Conservation (phyloP, 176 grass and related monocot species). For the Cenchrus purpureus region DNA sequence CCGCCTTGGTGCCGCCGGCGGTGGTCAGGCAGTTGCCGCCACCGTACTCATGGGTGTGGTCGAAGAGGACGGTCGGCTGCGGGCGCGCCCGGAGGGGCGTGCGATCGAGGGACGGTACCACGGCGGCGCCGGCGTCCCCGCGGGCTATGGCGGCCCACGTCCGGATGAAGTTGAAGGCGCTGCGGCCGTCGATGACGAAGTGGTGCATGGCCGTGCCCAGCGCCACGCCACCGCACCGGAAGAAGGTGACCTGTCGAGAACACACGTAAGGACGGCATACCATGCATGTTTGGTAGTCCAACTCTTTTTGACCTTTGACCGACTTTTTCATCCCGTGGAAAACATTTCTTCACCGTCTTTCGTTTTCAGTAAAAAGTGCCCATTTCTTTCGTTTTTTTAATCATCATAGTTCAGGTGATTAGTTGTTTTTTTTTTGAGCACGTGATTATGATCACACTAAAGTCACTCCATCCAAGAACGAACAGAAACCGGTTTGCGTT, state of each 20-base stretch:
- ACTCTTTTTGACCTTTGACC: neutral
- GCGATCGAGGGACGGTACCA: slow-evolving; percentile 47
- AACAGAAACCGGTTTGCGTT: neutral
- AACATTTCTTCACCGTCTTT: neutral
- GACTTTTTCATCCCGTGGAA: neutral
- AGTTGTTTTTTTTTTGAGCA: neutral
- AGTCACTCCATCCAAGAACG: neutral
- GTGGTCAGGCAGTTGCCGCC: neutral
- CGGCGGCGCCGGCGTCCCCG: neutral
- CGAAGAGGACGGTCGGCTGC: slow-evolving; percentile 13
- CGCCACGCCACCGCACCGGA: slow-evolving; percentile 60
- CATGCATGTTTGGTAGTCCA: neutral
- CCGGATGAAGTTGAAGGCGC: slow-evolving; percentile 62
- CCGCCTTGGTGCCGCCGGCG: neutral
- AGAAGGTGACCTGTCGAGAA: slow-evolving; percentile 48
- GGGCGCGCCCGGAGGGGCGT: slow-evolving; percentile 50
- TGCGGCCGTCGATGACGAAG: slow-evolving; percentile 56
- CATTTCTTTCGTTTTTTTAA: neutral
- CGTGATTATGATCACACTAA: neutral
- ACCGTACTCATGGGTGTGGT: slow-evolving; percentile 56
- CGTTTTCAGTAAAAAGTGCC: neutral
- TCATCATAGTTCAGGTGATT: neutral
- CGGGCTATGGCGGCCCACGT: slow-evolving; percentile 57
- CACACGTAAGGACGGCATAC: neutral
- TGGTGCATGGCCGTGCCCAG: slow-evolving; percentile 70